These are phyloP conservation scores for Baorangia bicolor DNA, from an alignment of 768 basidiomycete genomes.

Conservation along the genomic window DNA sequence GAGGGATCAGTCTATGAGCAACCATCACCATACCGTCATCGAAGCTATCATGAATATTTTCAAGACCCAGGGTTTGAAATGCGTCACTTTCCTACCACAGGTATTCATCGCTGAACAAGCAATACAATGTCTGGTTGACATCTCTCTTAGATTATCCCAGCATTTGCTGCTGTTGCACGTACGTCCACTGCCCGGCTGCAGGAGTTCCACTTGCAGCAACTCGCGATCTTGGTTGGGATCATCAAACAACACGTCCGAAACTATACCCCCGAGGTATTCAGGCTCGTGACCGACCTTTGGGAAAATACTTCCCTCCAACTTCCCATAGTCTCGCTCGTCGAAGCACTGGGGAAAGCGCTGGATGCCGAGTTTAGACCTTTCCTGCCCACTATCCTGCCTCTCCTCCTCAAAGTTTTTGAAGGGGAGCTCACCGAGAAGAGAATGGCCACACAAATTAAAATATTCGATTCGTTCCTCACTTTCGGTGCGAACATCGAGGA, in stretches of 20 bases:
- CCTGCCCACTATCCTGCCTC: constrained; percentile 84
- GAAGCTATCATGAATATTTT: constrained; percentile 99
- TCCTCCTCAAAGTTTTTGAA: constrained; percentile 88
- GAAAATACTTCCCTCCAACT: constrained; percentile 79
- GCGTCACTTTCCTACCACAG: constrained; percentile 92
- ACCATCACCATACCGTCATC: constrained; percentile 89
- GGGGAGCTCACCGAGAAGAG: constrained; percentile 82
- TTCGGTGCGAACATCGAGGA: constrained; percentile 98
- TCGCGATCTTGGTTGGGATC: constrained; percentile 92
- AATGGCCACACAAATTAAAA: constrained; percentile 77
- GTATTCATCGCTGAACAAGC: constrained; percentile 37
- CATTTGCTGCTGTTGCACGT: constrained; percentile 86
- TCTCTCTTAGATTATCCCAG: constrained; percentile 78
- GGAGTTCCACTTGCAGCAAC: constrained; percentile 92
- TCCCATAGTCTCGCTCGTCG: constrained; percentile 89
- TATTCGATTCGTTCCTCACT: constrained; percentile 91
- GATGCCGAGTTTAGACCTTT: constrained; percentile 98
- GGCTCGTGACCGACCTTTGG: constrained; percentile 88
- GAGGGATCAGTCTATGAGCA: constrained; percentile 83
- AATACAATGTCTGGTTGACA: constrained; percentile 7
- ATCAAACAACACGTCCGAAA: constrained; percentile 97
- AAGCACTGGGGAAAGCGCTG: constrained; percentile 88
- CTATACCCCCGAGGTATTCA: constrained; percentile 83
- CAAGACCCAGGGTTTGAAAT: constrained; percentile 96
- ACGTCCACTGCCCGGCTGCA: constrained; percentile 79